Evolutionary conservation across 2,329 filamentous ascomycete species (phyloP).

Genomic region (Lojkania enalia): DNA sequence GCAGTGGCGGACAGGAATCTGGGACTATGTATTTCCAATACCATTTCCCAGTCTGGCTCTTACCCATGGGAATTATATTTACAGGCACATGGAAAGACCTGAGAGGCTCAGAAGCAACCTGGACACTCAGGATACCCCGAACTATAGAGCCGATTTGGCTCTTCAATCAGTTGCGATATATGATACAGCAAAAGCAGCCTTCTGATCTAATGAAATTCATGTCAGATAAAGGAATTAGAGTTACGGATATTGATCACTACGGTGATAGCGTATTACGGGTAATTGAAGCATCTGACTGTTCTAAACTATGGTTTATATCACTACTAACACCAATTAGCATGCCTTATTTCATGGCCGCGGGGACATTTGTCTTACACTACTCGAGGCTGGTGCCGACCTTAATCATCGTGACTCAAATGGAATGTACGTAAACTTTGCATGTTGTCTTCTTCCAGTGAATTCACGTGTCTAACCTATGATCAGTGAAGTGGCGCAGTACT

Average conservation of each 20-base stretch:
- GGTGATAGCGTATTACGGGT: not conserved
- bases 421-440: not conserved
- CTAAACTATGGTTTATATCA: not conserved
- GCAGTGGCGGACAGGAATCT: not conserved
- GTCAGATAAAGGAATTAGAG: not conserved
- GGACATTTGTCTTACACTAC: not conserved
- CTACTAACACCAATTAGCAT: not conserved
- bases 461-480: not conserved
- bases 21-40: constrained; percentile 6
- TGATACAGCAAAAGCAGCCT: not conserved
- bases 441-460: not conserved
- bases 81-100: not conserved
- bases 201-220: not conserved
- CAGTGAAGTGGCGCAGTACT: not conserved
- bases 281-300: not conserved
- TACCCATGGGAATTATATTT: not conserved
- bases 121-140: constrained; percentile 1
- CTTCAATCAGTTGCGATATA: not conserved
- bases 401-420: not conserved
- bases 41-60: constrained; percentile 4
- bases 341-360: not conserved
- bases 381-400: constrained; percentile 1
- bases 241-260: not conserved
- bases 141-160: not conserved
- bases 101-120: not conserved